Evolutionary conservation across 2,329 filamentous ascomycete genomes (phyloP).

Genomic region (Colletotrichum tropicicola): DNA sequence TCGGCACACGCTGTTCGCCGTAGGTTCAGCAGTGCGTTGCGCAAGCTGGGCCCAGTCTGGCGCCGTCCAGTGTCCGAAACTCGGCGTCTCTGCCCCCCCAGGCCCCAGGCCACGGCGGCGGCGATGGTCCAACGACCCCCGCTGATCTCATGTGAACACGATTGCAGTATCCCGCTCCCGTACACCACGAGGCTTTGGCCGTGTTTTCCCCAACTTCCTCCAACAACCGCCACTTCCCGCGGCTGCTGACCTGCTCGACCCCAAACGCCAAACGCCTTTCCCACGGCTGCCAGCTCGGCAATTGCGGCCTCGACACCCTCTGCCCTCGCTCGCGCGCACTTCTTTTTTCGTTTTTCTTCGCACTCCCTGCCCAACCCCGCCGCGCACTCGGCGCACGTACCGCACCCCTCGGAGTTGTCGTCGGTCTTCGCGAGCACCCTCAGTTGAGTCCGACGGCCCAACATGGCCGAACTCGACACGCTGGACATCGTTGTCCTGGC

Average conservation of each 20-base stretch:
- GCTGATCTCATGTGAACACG: constrained; percentile 30
- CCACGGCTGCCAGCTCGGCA: constrained; percentile 17
- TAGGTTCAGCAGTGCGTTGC: constrained; percentile 3
- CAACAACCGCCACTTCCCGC: constrained; percentile 23
- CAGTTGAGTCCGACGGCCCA: constrained; percentile 17
- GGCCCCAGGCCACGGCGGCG: too few relatives aligned
- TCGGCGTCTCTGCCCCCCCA: constrained; percentile 9
- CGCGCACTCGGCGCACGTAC: constrained; percentile 1
- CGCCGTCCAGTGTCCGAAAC: constrained; percentile 23
- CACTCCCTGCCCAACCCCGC: constrained; percentile 11
- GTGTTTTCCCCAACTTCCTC: constrained; percentile 15
- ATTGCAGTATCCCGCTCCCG: constrained; percentile 15
- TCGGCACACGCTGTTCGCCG: too few relatives aligned
- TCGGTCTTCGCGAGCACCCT: constrained; percentile 1
- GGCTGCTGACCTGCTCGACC: constrained; percentile 4
- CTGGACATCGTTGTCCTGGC: constrained; percentile 93
- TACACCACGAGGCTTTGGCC: constrained; percentile 1
- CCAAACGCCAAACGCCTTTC: neutral
- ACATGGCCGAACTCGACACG: constrained; percentile 95
- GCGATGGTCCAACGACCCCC: constrained; percentile 27
- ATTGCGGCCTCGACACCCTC: neutral
- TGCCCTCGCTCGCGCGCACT: neutral
- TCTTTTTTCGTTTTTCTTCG: neutral
- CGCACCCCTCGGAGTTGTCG: neutral
- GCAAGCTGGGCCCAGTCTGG: neutral